These are phyloP conservation scores for Lepidium didymum DNA, from an alignment of 345 rosid genomes.

Conservation along the genomic window DNA sequence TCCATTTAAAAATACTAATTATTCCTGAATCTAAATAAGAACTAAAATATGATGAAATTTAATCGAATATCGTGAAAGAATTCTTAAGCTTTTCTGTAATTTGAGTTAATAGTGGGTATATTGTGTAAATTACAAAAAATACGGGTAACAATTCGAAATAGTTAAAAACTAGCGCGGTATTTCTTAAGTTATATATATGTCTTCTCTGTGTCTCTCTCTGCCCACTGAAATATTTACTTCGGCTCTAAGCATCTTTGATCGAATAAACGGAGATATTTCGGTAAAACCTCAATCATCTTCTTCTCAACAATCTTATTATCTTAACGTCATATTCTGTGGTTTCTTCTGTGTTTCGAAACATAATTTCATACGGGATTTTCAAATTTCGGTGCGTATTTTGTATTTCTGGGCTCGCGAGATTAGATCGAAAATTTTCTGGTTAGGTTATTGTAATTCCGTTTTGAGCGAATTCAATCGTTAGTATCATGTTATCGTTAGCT, in stretches of 20 bases:
- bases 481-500: neutral
- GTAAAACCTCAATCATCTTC: too few species aligned
- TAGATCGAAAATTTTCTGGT: neutral
- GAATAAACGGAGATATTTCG: too few species aligned
- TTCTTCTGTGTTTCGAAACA: neutral
- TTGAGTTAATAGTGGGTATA: neutral
- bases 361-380: neutral
- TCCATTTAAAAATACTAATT: neutral
- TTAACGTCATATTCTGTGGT: neutral
- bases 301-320: too few species aligned
- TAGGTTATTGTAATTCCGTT: neutral
- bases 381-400: neutral
- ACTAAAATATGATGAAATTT: neutral
- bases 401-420: neutral
- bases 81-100: neutral
- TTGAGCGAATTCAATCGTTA: neutral
- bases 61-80: neutral
- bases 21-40: neutral
- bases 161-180: neutral
- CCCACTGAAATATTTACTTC: neutral
- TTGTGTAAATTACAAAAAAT: neutral
- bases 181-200: too few species aligned
- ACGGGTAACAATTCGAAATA: constrained; percentile 1
- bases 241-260: too few species aligned
- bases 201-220: neutral